phyloP scores from a whole-genome alignment of 352 stramenopile species.

The Pythium myriotylum region DNA sequence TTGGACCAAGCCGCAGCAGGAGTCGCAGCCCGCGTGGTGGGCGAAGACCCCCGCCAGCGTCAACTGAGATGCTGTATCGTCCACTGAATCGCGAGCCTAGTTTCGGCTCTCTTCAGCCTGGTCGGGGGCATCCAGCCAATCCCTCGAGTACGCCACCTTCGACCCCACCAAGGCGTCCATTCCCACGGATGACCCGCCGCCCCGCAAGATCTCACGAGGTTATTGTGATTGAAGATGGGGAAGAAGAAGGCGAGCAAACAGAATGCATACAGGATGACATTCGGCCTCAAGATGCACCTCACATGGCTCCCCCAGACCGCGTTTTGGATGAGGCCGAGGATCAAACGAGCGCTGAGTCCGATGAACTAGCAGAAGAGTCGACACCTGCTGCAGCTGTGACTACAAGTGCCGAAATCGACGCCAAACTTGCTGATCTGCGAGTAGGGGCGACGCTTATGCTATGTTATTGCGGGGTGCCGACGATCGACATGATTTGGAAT shows the following conservation, averaged over 20 bases:
- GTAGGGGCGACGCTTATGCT: slow-evolving; percentile 58
- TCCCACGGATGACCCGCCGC: not conserved
- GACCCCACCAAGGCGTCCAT: too few relatives aligned
- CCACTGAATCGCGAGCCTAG: slow-evolving; percentile 26
- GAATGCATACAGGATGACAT: not conserved
- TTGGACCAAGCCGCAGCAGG: slow-evolving; percentile 7
- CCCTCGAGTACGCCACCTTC: too few relatives aligned
- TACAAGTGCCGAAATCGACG: not conserved
- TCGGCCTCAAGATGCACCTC: slow-evolving; percentile 3
- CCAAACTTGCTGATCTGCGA: slow-evolving; percentile 35
- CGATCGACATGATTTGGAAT: slow-evolving; percentile 50
- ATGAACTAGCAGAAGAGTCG: not conserved
- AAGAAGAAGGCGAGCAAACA: slow-evolving; percentile 30
- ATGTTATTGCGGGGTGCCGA: slow-evolving; percentile 57
- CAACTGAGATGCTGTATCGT: slow-evolving; percentile 23
- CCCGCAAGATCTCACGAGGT: slow-evolving; percentile 35
- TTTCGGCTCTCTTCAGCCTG: too few relatives aligned
- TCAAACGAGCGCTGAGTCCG: not conserved
- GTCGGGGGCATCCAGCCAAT: too few relatives aligned
- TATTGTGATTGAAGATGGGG: slow-evolving; percentile 75
- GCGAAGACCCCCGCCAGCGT: not conserved
- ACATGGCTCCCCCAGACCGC: slow-evolving; percentile 42
- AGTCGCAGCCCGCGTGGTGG: slow-evolving; percentile 6
- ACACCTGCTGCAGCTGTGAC: not conserved
- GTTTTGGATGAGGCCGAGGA: slow-evolving; percentile 22